Evolutionary conservation across 2,329 filamentous ascomycete species (phyloP), one percentile per base, ranked within the genome.

Genomic region (Claviceps sp.): DNA sequence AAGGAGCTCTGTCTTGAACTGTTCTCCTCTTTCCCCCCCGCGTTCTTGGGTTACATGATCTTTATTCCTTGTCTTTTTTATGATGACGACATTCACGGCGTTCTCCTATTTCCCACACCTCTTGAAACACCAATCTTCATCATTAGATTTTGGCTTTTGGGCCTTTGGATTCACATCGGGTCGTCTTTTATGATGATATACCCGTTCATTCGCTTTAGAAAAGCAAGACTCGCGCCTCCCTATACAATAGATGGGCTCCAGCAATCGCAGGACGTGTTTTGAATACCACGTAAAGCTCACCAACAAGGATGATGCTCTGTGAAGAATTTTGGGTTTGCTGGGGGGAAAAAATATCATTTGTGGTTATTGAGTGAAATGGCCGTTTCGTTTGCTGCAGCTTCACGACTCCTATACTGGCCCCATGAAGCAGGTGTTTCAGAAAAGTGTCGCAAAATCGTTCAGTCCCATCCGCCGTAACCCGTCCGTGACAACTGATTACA

Each of bases 211-310:
- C 20, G 37, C 14, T 41, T 51, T 11, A 44, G 5, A 30, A 40
- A 16, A 40, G 14, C 7, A n/a, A 22, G 9, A 37, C 6, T 34
- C 9, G 9, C 24, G 13, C 20, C n/a, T 14, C 16, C 22, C 42
- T 50, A 26, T 5, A 4, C 45, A 26, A 45, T 20, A 18, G 11
- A 18, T 26, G 5, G 34, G 37, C 24, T 38, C 40, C 6, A 2
- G 34, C 7, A 16, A 46, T 24, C 24, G 13, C 46, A 47, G 30
- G 22, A 46, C 37, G 49, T 38, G 26, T 45, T 13, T 48, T 53
- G 47, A 46, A 53, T 53, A 46, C 38, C 49, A 51, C 22, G 24
- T 11, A 48, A 9, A 16, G 14, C 14, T 46, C 51, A 37, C 22
- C 37, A 18, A 24, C 38, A 20, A 24, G 37, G 45, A 37, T 30